Base-by-base conservation (phyloP, 306 rosid species). In the Astragalus glycyphyllos region DNA sequence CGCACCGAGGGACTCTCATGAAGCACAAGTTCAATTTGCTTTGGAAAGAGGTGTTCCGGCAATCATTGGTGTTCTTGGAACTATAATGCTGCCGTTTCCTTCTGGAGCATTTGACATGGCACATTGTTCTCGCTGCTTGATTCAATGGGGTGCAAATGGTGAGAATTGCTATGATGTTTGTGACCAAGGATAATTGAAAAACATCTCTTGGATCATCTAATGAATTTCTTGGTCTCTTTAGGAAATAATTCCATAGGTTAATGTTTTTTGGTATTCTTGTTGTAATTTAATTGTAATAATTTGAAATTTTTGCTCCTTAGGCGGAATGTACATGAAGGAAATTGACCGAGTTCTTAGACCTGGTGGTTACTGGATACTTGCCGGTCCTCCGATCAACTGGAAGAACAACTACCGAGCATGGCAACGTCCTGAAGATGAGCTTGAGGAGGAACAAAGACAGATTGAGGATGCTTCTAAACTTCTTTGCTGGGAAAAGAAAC, bases 1-100 rank as follows among this genome's bases (percentile, higher is more conserved):
- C 34, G 96, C 97, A 37, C 97, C 96, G 59, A 81, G 90, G 76
- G 97, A 91, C 68, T 91, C 97, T 72, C 90, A 91, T 61, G 96
- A 91, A 83, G 97, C 96, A 9, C 97, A 91, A 73, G 92, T 91
- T 65, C 96, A 91, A 84, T 91, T 91, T 85, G 97, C 96, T 53
- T 62, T 91, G 60, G 97, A 91, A 86, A 88, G 97, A 85, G 92
- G 97, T 66, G 97, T 91, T 68, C 97, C 97, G 0, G 96, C 96
- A 3, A 85, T 88, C 49, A 85, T 91, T 49, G 96, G 96, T 6
- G 97, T 91, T 76, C 90, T 91, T 26, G 97, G 92, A 77, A 86
- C 90, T 62, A 82, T 91, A 76, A 86, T 74, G 92, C 80, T 91
- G 42, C 90, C 97, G 29, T 91, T 83, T 75, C 96, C 97, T 67